Evolutionary conservation across 2,329 filamentous ascomycete species (phyloP).

Genomic region (Exophiala bonariae): DNA sequence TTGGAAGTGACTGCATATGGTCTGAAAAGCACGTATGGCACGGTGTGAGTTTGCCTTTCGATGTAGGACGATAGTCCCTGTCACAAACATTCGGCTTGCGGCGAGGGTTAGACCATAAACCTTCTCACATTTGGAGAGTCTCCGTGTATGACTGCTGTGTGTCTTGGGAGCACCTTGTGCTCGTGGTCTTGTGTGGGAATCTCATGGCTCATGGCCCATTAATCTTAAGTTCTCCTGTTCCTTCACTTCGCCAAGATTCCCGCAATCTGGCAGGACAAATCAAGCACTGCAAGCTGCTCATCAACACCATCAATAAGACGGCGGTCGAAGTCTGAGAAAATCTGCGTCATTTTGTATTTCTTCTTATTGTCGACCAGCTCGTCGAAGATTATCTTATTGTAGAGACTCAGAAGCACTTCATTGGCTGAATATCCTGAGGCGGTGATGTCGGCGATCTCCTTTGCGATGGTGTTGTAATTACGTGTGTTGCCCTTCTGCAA

Average conservation of each 20-base stretch:
- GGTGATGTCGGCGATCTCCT: slow-evolving; percentile 83
- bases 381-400: slow-evolving; percentile 78
- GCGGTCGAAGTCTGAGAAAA: slow-evolving; percentile 95
- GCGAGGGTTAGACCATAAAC: no score
- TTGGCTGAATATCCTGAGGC: slow-evolving; percentile 96
- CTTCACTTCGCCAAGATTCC: slow-evolving; percentile 34
- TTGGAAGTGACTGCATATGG: no score
- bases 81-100: no score
- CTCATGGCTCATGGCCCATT: background rate
- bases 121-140: no score
- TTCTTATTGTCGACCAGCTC: slow-evolving; percentile 80
- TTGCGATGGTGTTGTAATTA: slow-evolving; percentile 72
- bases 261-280: slow-evolving; percentile 79
- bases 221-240: no score
- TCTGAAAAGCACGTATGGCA: no score
- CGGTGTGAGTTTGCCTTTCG: no score
- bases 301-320: slow-evolving; percentile 90
- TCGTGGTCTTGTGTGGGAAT: no score
- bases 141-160: no score
- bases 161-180: no score
- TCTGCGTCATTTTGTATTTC: slow-evolving; percentile 84
- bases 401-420: slow-evolving; percentile 82
- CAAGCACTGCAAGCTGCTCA: slow-evolving; percentile 87
- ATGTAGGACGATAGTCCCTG: no score
- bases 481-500: slow-evolving; percentile 70